A percentile compares a stretch with the other conserved stretches of the same genome.
These are phyloP conservation scores for Chlorella sp. DNA, from an alignment of 139 green algal genomes.

Conservation along the genomic window DNA sequence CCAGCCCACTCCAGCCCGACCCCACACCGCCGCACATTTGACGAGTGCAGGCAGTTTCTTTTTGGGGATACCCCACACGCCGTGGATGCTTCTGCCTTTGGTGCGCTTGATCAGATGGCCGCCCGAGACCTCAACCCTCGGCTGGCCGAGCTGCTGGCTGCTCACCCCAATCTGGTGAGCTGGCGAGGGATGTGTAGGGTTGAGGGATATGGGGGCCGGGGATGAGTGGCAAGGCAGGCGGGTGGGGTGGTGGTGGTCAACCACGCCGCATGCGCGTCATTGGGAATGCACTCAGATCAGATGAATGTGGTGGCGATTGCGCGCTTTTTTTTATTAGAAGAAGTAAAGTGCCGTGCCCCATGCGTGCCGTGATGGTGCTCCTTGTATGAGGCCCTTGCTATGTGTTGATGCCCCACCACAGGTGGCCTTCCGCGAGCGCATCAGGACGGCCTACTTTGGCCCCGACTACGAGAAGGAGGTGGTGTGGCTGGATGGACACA, in stretches of 20 bases:
- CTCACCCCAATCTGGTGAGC: constrained; percentile 2
- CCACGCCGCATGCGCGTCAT: background rate
- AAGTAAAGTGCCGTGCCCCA: background rate
- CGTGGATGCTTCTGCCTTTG: background rate
- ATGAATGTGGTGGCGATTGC: too few relatives aligned
- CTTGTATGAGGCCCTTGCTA: background rate
- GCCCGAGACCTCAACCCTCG: background rate
- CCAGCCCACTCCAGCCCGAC: too few relatives aligned
- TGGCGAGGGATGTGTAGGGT: background rate
- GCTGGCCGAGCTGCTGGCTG: background rate
- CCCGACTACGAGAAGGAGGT: background rate
- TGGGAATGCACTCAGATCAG: too few relatives aligned
- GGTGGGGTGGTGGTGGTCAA: background rate
- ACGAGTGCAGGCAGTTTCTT: background rate
- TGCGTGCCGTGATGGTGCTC: too few relatives aligned
- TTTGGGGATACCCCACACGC: background rate
- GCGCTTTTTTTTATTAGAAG: too few relatives aligned
- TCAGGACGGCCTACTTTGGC: background rate
- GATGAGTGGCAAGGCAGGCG: background rate
- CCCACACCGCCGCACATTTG: too few relatives aligned
- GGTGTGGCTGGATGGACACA: background rate
- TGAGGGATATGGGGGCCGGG: background rate
- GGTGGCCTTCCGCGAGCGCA: constrained; percentile 3
- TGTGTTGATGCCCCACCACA: background rate
- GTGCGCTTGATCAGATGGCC: constrained; percentile 6